Evolutionary conservation across 139 green algal species (phyloP), one percentile per base, ranked within the genome.

Genomic region (Penium margaritaceum): DNA sequence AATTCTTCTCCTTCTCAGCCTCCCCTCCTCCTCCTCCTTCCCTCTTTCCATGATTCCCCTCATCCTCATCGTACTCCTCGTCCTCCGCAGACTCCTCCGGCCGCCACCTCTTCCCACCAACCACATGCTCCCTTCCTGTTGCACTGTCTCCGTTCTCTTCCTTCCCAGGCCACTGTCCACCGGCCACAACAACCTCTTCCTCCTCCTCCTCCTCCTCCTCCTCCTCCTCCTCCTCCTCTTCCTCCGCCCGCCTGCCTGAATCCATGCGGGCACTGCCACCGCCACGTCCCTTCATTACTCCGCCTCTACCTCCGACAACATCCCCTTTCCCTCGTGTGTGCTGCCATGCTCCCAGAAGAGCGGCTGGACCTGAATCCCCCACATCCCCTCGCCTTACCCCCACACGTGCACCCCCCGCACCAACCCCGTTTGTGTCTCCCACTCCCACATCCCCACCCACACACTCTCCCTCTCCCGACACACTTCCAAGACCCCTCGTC

Each of bases 201-300:
- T 33, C 47, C 19, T 27, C 21, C 47, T 60, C 47, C 14, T 60
- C 47, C 47, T 0, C 47, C 14, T 27, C 17, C 21, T 17, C 47
- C 19, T 27, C 47, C 21, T 17, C 47, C 14, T 60, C 47, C 47
- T 27, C 47, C 47, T 27, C 47, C 5, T 57, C 12, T 57, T 57
- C 19, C 46, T 57, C 19, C 46, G 7, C 12, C 12, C 46, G 51
- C 33, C 54, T 33, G 19, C 57, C 64, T 17, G 3, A 64, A 24
- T 81, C 74, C 41, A 60, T 21, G n/a, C n/a, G n/a, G n/a, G n/a
- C n/a, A n/a, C n/a, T n/a, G n/a, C n/a, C n/a, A n/a, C n/a, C n/a
- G n/a, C n/a, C 7, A 21, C 54, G 15, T 75, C 75, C 14, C 38
- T 72, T n/a, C 35, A 65, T 57, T 21, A 29, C 19, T 21, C 46